phyloP scores from a whole-genome alignment of 257 asterid genomes.

The Lycium barbarum region DNA sequence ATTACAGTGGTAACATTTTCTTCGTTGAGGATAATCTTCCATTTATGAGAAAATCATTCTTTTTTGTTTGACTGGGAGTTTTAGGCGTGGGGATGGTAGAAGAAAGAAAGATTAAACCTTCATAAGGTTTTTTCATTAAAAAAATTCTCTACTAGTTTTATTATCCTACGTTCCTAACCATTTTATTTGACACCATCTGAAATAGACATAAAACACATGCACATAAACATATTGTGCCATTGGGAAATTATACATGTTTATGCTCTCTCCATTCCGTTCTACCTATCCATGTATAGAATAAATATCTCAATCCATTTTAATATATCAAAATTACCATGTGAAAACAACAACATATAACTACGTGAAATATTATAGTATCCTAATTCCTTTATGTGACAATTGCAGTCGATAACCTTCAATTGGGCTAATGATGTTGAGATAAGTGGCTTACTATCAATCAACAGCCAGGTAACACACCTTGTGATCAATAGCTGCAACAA shows the following conservation, averaged over 20 bases:
- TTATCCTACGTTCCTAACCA: not conserved
- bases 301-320: not conserved
- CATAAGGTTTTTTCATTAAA: not conserved
- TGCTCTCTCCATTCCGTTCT: not conserved
- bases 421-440: slow-evolving; percentile 59
- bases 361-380: not conserved
- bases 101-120: not conserved
- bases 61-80: not conserved
- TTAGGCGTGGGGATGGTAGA: not conserved
- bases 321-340: not conserved
- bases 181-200: not conserved
- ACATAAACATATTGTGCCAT: too few species aligned
- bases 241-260: not conserved
- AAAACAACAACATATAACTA: not conserved
- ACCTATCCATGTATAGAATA: not conserved
- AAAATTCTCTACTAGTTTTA: not conserved
- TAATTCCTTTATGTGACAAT: not conserved
- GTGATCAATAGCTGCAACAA: slow-evolving; percentile 71
- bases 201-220: not conserved
- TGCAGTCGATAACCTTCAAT: slow-evolving; percentile 70
- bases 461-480: slow-evolving; percentile 67
- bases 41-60: not conserved
- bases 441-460: slow-evolving; percentile 59
- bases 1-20: not conserved
- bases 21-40: not conserved